Conservation (phyloP, 2,329 filamentous ascomycete species). For the Chaetothyriales sp. region DNA sequence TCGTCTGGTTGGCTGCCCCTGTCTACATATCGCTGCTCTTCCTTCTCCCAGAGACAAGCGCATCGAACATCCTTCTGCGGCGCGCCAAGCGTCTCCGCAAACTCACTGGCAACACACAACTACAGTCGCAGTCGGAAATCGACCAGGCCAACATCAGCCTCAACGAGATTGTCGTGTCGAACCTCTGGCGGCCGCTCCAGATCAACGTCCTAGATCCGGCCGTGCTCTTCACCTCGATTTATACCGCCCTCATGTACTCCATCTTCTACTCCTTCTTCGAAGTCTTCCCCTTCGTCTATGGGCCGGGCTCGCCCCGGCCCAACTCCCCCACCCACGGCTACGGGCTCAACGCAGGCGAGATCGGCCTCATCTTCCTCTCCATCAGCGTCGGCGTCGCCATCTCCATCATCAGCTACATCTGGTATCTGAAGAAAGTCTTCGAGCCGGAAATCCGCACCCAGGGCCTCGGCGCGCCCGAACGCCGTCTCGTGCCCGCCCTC, state of each 20-base stretch:
- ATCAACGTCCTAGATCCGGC: constrained; percentile 50
- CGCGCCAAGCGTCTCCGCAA: constrained; percentile 49
- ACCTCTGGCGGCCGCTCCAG: constrained; percentile 46
- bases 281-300: constrained; percentile 53
- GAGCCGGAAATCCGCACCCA: constrained; percentile 32
- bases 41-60: constrained; percentile 50
- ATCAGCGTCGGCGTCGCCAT: constrained; percentile 44
- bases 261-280: constrained; percentile 46
- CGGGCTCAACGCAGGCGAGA: constrained; percentile 43
- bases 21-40: constrained; percentile 47
- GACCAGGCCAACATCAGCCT: constrained; percentile 42
- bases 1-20: constrained; percentile 48
- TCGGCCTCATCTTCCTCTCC: constrained; percentile 49
- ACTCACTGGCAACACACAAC: constrained; percentile 41
- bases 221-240: constrained; percentile 47
- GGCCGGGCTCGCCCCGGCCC: constrained; percentile 21
- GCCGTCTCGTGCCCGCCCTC: constrained; percentile 39
- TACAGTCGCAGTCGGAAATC: constrained; percentile 52
- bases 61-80: constrained; percentile 46
- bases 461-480: constrained; percentile 38
- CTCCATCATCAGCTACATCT: constrained; percentile 36
- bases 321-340: constrained; percentile 36
- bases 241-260: constrained; percentile 44
- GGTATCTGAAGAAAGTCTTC: constrained; percentile 40
- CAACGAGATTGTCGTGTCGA: constrained; percentile 31